Evolutionary conservation across 176 grass and related monocot genomes (phyloP).

Genomic region (Rhynchospora tenuis): DNA sequence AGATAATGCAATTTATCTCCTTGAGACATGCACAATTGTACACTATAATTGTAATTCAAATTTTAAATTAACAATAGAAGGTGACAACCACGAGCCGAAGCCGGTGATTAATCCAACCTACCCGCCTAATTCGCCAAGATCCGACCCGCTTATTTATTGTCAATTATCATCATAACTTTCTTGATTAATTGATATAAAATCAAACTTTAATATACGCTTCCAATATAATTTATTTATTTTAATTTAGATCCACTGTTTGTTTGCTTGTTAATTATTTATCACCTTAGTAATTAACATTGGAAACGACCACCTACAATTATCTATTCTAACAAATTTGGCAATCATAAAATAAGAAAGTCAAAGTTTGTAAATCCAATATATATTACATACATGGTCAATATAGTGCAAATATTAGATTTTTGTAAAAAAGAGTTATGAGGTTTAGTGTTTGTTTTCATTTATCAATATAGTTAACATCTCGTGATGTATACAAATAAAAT

Average conservation of each 20-base stretch:
- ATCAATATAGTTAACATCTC: no score
- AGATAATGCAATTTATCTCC: conserved; percentile 14
- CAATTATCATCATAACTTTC: not conserved
- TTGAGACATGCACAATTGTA: not conserved
- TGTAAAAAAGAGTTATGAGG: no score
- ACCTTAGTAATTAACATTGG: no score
- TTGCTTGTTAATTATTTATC: not conserved
- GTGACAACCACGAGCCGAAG: not conserved
- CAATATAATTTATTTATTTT: not conserved
- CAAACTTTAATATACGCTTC: not conserved
- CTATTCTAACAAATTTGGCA: no score
- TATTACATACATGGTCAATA: no score
- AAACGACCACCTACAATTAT: no score
- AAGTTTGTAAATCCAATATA: no score
- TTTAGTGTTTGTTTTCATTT: no score
- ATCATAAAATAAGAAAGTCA: no score
- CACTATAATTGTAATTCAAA: not conserved
- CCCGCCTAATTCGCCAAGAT: not conserved
- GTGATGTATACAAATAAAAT: no score
- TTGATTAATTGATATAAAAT: not conserved
- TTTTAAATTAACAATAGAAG: not conserved
- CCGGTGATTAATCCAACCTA: not conserved
- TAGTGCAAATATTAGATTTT: no score
- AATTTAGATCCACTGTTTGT: not conserved
- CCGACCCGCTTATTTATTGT: not conserved